phyloP scores from a whole-genome alignment of 2,329 filamentous ascomycete species.

The Curvularia lunata region DNA sequence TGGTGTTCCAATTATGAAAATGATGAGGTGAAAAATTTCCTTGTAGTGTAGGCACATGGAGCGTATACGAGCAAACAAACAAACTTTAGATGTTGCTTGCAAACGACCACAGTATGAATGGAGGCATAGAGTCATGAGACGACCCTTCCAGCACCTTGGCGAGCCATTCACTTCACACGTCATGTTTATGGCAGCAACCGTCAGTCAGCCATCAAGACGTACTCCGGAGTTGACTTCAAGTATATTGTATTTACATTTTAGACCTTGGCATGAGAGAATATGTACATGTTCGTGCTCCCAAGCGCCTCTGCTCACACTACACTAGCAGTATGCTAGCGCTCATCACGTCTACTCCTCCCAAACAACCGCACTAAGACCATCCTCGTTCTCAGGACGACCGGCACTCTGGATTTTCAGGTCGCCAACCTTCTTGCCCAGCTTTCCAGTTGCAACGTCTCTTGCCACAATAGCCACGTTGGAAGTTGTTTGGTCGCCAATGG shows the following conservation, averaged over 20 bases:
- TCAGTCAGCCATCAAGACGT: not conserved
- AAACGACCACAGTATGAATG: not conserved
- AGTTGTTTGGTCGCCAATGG: conserved; percentile 43
- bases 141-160: not conserved
- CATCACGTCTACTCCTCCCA: conserved; percentile 38
- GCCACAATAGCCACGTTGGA: conserved; percentile 43
- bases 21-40: too few relatives aligned
- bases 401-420: conserved; percentile 33
- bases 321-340: too few relatives aligned
- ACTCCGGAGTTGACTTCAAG: not conserved
- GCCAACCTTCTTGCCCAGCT: conserved; percentile 33
- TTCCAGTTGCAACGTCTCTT: conserved; percentile 37
- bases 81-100: not conserved
- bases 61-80: too few relatives aligned
- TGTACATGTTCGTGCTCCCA: not conserved
- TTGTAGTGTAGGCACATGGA: too few relatives aligned
- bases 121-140: not conserved
- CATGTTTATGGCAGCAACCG: not conserved
- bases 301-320: not conserved
- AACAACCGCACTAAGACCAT: conserved; percentile 44
- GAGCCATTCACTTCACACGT: too few relatives aligned
- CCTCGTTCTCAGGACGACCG: conserved; percentile 40
- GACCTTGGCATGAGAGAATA: not conserved
- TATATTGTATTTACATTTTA: not conserved
- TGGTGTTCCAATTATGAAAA: too few relatives aligned